Base-by-base conservation (phyloP, 768 basidiomycete species). In the Tulasnella sp. region DNA sequence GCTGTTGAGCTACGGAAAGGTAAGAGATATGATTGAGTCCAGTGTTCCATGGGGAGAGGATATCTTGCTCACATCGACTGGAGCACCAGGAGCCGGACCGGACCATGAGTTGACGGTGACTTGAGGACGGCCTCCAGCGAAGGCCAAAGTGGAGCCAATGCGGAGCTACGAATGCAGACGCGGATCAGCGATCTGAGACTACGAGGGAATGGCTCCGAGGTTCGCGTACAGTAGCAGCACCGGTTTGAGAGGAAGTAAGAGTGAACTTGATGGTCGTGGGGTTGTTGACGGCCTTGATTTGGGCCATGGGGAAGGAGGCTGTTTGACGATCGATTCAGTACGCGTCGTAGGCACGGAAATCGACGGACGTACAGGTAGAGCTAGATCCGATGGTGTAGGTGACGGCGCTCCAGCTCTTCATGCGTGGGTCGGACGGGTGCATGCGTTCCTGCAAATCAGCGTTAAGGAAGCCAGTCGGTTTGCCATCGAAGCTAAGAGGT, bases 271-370 rank as follows among this genome's bases (percentile, higher is more conserved):
- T 66, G n/a, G 64, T 84, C 9, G 82, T 83, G 0, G 82, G 83
- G 75, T 81, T 81, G 73, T 83, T 83, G 36, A 84, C 82, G 79
- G 82, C 78, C 76, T 82, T 82, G 78, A 84, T 85, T 72, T 82
- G 81, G n/a, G 84, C 84, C 84, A 85, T 84, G 0, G 84, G 84
- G 39, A 75, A 74, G 80, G 83, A 84, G n/a, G 64, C 64, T 65
- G n/a, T n/a, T 26, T 36, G 17, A 65, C 9, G 64, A 36, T 65
- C 64, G 32, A 36, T 36, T 11, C 16, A 6, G 16, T 7, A 34
- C 64, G 29, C 64, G n/a, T 22, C n/a, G 19, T 8, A 9, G 19
- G 7, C 2, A 7, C n/a, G 22, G n/a, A 1, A 19, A 26, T 19
- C 34, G 34, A 34, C 6, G 7, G 2, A 65, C 64, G 17, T 65